These are phyloP conservation scores for Neoscytalidium dimidiatum DNA, from an alignment of 2,329 filamentous ascomycete species.

Conservation along the genomic window DNA sequence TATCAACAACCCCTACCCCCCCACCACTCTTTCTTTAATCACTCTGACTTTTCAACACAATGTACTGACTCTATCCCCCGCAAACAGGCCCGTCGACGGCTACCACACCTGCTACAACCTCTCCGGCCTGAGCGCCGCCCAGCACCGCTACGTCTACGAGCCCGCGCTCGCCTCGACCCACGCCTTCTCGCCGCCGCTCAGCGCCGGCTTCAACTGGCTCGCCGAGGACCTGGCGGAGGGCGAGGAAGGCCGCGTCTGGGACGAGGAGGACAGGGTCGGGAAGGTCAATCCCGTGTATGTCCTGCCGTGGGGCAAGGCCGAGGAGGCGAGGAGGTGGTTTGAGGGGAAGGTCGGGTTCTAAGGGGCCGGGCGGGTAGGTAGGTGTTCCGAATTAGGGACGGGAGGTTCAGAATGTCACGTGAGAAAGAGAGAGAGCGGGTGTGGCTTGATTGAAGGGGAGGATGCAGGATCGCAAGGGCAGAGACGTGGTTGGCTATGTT, in stretches of 20 bases:
- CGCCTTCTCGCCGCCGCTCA: slow-evolving; percentile 28
- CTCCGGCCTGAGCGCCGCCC: slow-evolving; percentile 73
- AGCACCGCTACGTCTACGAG: slow-evolving; percentile 61
- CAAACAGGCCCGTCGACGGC: slow-evolving; percentile 69
- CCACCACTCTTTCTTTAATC: not conserved
- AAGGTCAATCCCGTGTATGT: slow-evolving; percentile 83
- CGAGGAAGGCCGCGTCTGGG: slow-evolving; percentile 60
- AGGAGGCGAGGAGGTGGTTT: slow-evolving; percentile 67
- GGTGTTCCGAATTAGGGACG: not conserved
- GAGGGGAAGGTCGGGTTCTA: slow-evolving; percentile 60
- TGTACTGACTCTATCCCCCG: slow-evolving; percentile 23
- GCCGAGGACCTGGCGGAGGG: slow-evolving; percentile 49
- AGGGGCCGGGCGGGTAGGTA: not conserved
- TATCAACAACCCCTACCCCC: not conserved
- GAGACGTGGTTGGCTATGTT: not conserved
- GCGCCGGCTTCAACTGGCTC: slow-evolving; percentile 48
- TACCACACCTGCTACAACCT: slow-evolving; percentile 95
- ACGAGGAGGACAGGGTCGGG: slow-evolving; percentile 68
- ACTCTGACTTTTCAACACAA: slow-evolving; percentile 16
- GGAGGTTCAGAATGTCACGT: not conserved
- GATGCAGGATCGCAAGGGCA: not conserved
- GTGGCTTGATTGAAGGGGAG: not conserved
- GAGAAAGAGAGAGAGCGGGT: slow-evolving; percentile 20
- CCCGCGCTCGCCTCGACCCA: slow-evolving; percentile 32
- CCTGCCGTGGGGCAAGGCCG: slow-evolving; percentile 71